Conservation (phyloP, 352 stramenopile genomes). For the Phytophthora aleatoria region DNA sequence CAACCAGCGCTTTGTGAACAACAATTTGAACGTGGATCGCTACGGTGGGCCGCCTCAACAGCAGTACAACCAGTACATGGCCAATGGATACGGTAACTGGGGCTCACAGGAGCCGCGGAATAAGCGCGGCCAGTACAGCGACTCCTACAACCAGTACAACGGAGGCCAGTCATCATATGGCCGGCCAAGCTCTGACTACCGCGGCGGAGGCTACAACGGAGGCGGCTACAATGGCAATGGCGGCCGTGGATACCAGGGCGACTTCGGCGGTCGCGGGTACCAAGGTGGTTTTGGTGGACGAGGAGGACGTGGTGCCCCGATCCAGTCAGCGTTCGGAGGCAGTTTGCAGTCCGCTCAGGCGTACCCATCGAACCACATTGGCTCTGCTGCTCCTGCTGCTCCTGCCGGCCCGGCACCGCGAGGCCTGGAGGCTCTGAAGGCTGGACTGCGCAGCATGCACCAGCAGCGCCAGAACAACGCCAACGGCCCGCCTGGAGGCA, state of each 20-base stretch:
- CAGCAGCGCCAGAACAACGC: constrained; percentile 57
- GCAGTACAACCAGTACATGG: constrained; percentile 82
- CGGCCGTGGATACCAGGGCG: constrained; percentile 32
- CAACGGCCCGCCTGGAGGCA: constrained; percentile 20
- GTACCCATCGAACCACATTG: constrained; percentile 48
- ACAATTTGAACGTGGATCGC: constrained; percentile 75
- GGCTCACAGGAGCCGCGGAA: constrained; percentile 79
- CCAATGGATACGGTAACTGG: constrained; percentile 78
- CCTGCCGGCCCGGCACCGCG: constrained; percentile 34
- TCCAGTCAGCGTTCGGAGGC: constrained; percentile 70
- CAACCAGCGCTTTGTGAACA: constrained; percentile 40
- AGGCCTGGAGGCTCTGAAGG: constrained; percentile 77
- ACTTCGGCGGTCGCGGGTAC: constrained; percentile 31
- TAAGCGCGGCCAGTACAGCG: constrained; percentile 67
- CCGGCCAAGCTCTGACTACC: constrained; percentile 41
- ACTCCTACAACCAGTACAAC: constrained; percentile 33
- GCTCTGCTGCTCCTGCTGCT: constrained; percentile 30
- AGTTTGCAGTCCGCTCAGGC: constrained; percentile 53
- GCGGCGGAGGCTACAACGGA: constrained; percentile 32
- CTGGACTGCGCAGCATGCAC: constrained; percentile 86
- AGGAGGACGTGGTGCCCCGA: constrained; percentile 47
- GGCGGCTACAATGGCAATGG: constrained; percentile 28
- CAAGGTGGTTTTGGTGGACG: constrained; percentile 37
- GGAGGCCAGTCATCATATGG: constrained; percentile 36
- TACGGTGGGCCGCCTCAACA: constrained; percentile 39